Percentiles rank a stretch among this genome's conserved stretches.
phyloP scores from a whole-genome alignment of 2,329 filamentous ascomycete genomes.

The Xylaria multiplex region DNA sequence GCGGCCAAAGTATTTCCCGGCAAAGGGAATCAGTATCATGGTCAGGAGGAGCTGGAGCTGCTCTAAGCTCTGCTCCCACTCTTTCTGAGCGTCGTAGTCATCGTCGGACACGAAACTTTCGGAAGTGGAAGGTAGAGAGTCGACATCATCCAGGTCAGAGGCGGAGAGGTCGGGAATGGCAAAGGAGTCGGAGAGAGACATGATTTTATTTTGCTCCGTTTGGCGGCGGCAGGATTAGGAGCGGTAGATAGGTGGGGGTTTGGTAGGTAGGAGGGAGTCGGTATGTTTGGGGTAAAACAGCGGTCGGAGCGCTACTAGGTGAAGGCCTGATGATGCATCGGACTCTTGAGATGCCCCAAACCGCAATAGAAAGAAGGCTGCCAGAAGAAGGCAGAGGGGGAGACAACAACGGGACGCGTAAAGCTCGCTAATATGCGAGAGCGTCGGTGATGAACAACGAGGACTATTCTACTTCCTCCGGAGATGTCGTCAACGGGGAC shows the following conservation, averaged over 20 bases:
- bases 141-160: slow-evolving; percentile 67
- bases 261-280: neutral
- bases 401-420: neutral
- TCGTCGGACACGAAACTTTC: slow-evolving; percentile 62
- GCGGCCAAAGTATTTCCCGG: slow-evolving; percentile 93
- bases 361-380: neutral
- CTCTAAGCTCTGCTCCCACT: slow-evolving; percentile 94
- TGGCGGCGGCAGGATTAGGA: slow-evolving; percentile 34
- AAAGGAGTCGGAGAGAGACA: slow-evolving; percentile 60
- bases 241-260: neutral
- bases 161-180: slow-evolving; percentile 60
- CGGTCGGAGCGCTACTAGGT: slow-evolving; percentile 41
- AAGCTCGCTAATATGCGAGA: slow-evolving; percentile 14
- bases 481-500: slow-evolving; percentile 25
- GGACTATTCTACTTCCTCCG: neutral
- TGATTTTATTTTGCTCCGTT: slow-evolving; percentile 31
- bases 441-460: slow-evolving; percentile 5
- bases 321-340: slow-evolving; percentile 43
- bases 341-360: slow-evolving; percentile 11
- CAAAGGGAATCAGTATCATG: slow-evolving; percentile 93
- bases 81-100: slow-evolving; percentile 86
- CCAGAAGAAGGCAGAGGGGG: neutral
- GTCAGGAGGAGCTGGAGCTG: slow-evolving; percentile 92
- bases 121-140: slow-evolving; percentile 71
- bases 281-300: slow-evolving; percentile 29